A percentile compares a stretch with the other conserved stretches of the same genome.
phyloP scores from a whole-genome alignment of 2,329 filamentous ascomycete species.

The Alternaria dauci region DNA sequence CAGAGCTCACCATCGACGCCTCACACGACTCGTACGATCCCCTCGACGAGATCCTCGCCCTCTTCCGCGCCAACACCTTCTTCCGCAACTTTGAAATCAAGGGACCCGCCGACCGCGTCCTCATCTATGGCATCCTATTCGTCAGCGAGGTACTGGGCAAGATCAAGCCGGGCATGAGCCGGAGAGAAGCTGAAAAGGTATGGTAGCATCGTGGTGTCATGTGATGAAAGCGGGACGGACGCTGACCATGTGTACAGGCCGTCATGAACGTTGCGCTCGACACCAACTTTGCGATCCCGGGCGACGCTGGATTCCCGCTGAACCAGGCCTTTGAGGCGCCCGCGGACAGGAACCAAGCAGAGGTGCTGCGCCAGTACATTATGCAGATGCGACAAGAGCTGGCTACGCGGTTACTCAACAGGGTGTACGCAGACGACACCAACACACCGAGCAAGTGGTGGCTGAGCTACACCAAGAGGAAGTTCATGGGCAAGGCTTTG shows the following conservation, averaged over 20 bases:
- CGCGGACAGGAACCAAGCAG: conserved; percentile 84
- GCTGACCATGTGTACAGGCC: conserved; percentile 61
- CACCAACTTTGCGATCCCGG: conserved; percentile 90
- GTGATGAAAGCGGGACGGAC: conserved; percentile 45
- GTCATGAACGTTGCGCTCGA: conserved; percentile 92
- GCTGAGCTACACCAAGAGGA: conserved; percentile 98
- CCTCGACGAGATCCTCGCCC: conserved; percentile 87
- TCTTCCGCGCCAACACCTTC: conserved; percentile 98
- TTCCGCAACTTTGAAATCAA: conserved; percentile 99
- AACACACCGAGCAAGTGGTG: conserved; percentile 81
- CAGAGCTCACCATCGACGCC: conserved; percentile 71
- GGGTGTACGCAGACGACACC: conserved; percentile 81
- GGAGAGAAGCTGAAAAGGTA: conserved; percentile 73
- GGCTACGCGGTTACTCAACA: conserved; percentile 79
- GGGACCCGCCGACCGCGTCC: conserved; percentile 88
- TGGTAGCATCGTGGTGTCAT: background rate
- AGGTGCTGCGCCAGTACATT: conserved; percentile 87
- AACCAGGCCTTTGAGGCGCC: conserved; percentile 98
- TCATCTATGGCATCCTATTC: conserved; percentile 97
- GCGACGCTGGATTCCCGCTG: conserved; percentile 89
- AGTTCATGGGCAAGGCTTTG: conserved; percentile 93
- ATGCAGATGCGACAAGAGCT: conserved; percentile 93
- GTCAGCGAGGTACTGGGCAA: conserved; percentile 89
- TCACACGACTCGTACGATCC: conserved; percentile 95
- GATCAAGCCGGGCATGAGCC: conserved; percentile 77